phyloP scores from a whole-genome alignment of 441 rosid species.

The Syzygium malaccense region DNA sequence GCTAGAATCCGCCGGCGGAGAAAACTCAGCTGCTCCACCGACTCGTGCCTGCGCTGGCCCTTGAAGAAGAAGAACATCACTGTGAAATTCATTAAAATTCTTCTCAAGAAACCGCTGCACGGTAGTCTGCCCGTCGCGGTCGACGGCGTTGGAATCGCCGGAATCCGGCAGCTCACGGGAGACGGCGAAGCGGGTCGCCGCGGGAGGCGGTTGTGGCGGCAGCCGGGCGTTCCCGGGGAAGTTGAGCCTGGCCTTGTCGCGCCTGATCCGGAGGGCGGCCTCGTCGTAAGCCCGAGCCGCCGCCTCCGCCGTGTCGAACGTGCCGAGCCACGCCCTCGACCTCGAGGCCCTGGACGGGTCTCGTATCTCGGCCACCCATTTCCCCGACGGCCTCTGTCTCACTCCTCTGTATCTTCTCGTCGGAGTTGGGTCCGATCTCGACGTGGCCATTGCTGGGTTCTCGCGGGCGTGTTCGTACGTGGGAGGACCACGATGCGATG shows the following conservation, averaged over 20 bases:
- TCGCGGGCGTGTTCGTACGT: slow-evolving; percentile 28
- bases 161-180: slow-evolving; percentile 20
- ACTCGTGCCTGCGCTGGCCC: slow-evolving; percentile 7
- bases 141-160: slow-evolving; percentile 25
- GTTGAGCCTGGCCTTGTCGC: slow-evolving; percentile 89
- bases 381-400: slow-evolving; percentile 92
- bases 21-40: slow-evolving; percentile 6
- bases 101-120: not conserved
- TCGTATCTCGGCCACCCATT: slow-evolving; percentile 95
- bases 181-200: slow-evolving; percentile 20
- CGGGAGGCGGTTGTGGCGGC: not conserved
- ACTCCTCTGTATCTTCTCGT: slow-evolving; percentile 81
- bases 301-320: slow-evolving; percentile 81
- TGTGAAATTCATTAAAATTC: not conserved
- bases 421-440: slow-evolving; percentile 25
- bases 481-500: not conserved
- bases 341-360: slow-evolving; percentile 70
- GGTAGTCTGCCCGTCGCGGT: not conserved
- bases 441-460: not conserved
- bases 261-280: slow-evolving; percentile 78
- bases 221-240: slow-evolving; percentile 86
- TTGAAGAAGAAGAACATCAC: not conserved
- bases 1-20: slow-evolving; percentile 13
- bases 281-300: slow-evolving; percentile 88
- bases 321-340: slow-evolving; percentile 80